Evolutionary conservation across 2,329 filamentous ascomycete genomes (phyloP), one percentile per base, ranked within the genome.

Genomic region (Xylariaceae sp.): DNA sequence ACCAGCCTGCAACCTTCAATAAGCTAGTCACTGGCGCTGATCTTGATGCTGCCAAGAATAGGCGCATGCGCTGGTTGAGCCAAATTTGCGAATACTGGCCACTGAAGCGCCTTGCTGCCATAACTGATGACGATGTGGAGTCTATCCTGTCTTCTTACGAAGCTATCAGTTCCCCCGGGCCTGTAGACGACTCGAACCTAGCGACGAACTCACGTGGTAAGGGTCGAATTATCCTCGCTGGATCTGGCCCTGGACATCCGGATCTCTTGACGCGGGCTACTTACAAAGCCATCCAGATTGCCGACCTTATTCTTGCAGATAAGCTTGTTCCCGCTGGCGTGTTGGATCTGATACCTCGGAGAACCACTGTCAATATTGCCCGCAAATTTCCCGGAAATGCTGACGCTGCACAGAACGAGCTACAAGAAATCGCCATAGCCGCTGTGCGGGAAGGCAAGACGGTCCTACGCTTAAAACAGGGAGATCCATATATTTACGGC

Each of bases 41-140:
- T 65, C 73, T 81, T 0, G 86, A 88, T 55, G 86, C 86, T 2
- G 82, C 84, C 15, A 90, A 90, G 67, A 91, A 82, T 19, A 79
- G 92, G 55, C 81, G 94, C 48, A 92, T 95, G 77, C 83, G 94
- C 54, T 99, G 94, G 94, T 77, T 99, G 1, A 84, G 88, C 18
- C 94, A 99, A 69, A 90, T 99, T 49, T 99, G 94, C 78, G 94
- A 99, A 75, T 99, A 99, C 73, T 99, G 94, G 94, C 92, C 94
- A 1, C 78, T 99, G 22, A 85, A 85, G 59, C 83, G 88, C 16
- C 80, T 99, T 1, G 90, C 91, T 7, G 78, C 80, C 39, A 86
- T 97, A 59, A 86, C 81, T 3, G 89, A 96, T 64, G 79, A 80
- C 8, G 92, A 97, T 62, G 84, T 96, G 6, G 83, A 89, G 15